phyloP scores from a whole-genome alignment of 768 basidiomycete species.

The Hericium rajendrae region DNA sequence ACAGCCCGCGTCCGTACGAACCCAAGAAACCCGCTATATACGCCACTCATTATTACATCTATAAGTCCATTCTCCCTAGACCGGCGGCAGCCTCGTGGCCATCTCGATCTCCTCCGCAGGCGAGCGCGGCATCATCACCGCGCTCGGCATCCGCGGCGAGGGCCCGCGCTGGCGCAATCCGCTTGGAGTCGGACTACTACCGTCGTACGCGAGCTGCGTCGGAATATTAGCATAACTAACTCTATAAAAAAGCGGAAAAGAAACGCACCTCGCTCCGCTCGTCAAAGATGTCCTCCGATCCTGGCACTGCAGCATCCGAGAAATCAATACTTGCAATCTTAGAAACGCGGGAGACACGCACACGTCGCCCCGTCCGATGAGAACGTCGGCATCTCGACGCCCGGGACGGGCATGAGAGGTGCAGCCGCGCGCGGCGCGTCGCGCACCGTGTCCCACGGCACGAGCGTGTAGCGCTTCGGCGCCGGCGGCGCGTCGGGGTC shows the following conservation, averaged over 20 bases:
- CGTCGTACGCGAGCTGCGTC: too few relatives aligned
- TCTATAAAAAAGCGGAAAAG: not conserved
- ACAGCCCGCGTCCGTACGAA: too few relatives aligned
- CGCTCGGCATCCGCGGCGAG: slow-evolving; percentile 2
- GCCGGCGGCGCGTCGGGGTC: slow-evolving; percentile 45
- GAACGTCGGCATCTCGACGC: slow-evolving; percentile 14
- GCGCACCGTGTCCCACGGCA: slow-evolving; percentile 62
- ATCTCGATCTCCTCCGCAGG: slow-evolving; percentile 22
- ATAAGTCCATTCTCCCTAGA: not conserved
- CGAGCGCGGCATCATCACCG: slow-evolving; percentile 1
- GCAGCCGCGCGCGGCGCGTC: slow-evolving; percentile 19
- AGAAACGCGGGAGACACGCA: not conserved
- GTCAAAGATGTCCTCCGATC: slow-evolving; percentile 36
- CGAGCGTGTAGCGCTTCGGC: slow-evolving; percentile 52
- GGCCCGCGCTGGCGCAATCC: not conserved
- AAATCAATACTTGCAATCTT: not conserved
- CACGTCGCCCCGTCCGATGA: slow-evolving; percentile 1
- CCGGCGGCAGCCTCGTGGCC: slow-evolving; percentile 4
- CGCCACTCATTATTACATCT: too few relatives aligned
- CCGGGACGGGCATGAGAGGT: slow-evolving; percentile 12
- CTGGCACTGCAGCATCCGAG: slow-evolving; percentile 23
- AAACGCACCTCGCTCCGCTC: slow-evolving; percentile 22
- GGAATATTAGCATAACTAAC: slow-evolving; percentile 6
- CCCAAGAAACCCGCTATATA: too few relatives aligned
- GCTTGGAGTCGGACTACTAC: not conserved